These are phyloP conservation scores for Penicillium cinerascens DNA, from an alignment of 495 filamentous ascomycete genomes.

Conservation along the genomic window DNA sequence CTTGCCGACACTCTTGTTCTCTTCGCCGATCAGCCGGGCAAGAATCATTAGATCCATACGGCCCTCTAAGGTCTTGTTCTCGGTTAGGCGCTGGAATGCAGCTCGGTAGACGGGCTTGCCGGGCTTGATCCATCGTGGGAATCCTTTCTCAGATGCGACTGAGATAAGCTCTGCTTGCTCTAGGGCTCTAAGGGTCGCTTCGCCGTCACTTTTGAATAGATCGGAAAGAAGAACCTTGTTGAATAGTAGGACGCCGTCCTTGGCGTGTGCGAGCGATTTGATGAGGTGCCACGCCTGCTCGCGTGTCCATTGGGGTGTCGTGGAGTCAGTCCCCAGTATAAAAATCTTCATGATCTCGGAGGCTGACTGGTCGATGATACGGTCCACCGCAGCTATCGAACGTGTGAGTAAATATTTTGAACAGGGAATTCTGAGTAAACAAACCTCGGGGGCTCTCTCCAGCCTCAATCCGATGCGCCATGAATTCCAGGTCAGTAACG, in stretches of 20 bases:
- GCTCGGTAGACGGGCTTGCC: constrained; percentile 86
- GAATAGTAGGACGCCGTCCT: constrained; percentile 62
- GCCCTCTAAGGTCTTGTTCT: constrained; percentile 68
- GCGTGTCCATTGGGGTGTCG: constrained; percentile 60
- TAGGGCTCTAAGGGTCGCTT: constrained; percentile 70
- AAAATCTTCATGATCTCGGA: constrained; percentile 94
- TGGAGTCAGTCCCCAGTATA: constrained; percentile 53
- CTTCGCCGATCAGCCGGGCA: constrained; percentile 62
- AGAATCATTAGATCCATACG: constrained; percentile 72
- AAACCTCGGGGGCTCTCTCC: constrained; percentile 74
- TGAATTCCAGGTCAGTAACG: constrained; percentile 88
- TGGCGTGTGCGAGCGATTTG: constrained; percentile 58
- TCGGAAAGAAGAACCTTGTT: constrained; percentile 76
- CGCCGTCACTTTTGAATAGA: constrained; percentile 64
- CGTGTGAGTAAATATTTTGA: constrained; percentile 13
- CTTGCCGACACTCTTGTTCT: constrained; percentile 72
- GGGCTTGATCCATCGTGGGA: constrained; percentile 69
- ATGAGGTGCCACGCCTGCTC: constrained; percentile 91
- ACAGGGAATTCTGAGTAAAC: constrained; percentile 9
- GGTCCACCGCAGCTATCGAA: constrained; percentile 66
- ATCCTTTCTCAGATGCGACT: constrained; percentile 67
- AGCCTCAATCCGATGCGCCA: constrained; percentile 83
- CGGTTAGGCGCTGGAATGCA: constrained; percentile 67
- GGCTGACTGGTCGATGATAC: constrained; percentile 83
- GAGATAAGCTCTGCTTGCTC: constrained; percentile 86